Percentiles rank a stretch among this genome's conserved stretches.
Conservation (phyloP, 306 rosid species). For the Quercus variabilis region DNA sequence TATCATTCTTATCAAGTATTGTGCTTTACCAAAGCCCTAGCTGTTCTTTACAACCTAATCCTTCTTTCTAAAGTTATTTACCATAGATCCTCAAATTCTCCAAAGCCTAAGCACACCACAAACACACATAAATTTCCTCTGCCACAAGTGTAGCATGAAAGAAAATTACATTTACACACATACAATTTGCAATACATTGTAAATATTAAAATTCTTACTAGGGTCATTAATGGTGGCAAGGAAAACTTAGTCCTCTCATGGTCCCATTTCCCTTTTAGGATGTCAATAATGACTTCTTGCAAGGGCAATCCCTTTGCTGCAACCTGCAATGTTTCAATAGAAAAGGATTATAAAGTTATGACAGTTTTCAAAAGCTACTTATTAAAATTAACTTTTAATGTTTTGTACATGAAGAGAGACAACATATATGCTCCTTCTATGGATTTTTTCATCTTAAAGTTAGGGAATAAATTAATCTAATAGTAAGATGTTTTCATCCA, state of each 20-base stretch:
- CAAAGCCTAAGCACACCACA: too few relatives aligned
- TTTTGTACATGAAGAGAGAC: neutral
- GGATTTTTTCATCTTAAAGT: constrained; percentile 3
- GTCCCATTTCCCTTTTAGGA: constrained; percentile 85
- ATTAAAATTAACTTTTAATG: neutral
- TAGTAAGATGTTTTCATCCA: neutral
- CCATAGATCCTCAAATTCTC: too few relatives aligned
- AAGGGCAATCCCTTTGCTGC: constrained; percentile 45
- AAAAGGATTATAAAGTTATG: constrained; percentile 11
- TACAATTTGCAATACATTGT: constrained; percentile 3
- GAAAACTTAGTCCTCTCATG: constrained; percentile 80
- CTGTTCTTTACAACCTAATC: too few relatives aligned
- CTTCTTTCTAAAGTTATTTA: too few relatives aligned
- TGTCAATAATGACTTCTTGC: constrained; percentile 52
- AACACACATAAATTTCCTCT: too few relatives aligned
- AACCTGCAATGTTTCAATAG: constrained; percentile 42
- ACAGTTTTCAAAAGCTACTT: constrained; percentile 17
- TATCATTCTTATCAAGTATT: neutral
- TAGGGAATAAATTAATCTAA: neutral
- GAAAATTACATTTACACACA: neutral
- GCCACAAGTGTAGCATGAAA: constrained; percentile 1
- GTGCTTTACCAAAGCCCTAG: neutral
- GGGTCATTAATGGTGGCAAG: constrained; percentile 94
- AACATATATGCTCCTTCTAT: constrained; percentile 8
- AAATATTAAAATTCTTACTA: constrained; percentile 54